Percentiles rank a stretch among this genome's conserved stretches.
phyloP scores from a whole-genome alignment of 164 flowering plant genomes.

The Dillenia turbinata region DNA sequence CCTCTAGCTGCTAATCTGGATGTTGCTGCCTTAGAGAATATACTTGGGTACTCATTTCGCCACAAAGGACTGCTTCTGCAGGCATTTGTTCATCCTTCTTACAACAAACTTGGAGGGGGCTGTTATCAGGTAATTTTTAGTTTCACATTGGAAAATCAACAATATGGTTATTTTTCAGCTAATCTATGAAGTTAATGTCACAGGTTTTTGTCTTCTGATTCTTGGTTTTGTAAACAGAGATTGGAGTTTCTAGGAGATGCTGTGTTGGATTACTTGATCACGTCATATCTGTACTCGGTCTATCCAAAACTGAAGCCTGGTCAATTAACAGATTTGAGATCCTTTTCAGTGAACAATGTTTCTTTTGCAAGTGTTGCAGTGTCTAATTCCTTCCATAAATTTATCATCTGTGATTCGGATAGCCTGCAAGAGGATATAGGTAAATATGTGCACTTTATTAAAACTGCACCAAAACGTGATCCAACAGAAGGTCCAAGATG shows the following conservation, averaged over 20 bases:
- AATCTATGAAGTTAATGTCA: neutral
- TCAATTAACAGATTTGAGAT: conserved; percentile 87
- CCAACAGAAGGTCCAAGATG: conserved; percentile 47
- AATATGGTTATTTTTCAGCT: neutral
- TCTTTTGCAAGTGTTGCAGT: conserved; percentile 79
- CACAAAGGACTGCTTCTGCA: conserved; percentile 79
- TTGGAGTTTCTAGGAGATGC: conserved; percentile 99
- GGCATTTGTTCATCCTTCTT: conserved; percentile 93
- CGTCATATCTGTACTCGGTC: conserved; percentile 79
- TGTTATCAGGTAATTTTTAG: conserved; percentile 79
- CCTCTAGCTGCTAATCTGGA: conserved; percentile 39
- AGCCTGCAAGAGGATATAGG: conserved; percentile 48
- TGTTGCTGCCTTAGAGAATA: conserved; percentile 45
- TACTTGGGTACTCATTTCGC: conserved; percentile 47
- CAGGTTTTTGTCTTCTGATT: conserved; percentile 5
- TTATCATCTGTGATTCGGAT: conserved; percentile 57
- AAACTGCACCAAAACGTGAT: conserved; percentile 26
- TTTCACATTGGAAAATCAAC: neutral
- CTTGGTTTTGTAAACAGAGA: conserved; percentile 46
- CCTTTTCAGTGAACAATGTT: conserved; percentile 62
- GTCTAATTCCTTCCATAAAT: conserved; percentile 48
- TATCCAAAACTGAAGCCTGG: conserved; percentile 94
- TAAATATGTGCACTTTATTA: conserved; percentile 43
- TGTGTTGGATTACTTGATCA: conserved; percentile 85
- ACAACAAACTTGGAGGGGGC: conserved; percentile 68